phyloP scores from a whole-genome alignment of 345 rosid genomes.

The Aquilaria sinensis region DNA sequence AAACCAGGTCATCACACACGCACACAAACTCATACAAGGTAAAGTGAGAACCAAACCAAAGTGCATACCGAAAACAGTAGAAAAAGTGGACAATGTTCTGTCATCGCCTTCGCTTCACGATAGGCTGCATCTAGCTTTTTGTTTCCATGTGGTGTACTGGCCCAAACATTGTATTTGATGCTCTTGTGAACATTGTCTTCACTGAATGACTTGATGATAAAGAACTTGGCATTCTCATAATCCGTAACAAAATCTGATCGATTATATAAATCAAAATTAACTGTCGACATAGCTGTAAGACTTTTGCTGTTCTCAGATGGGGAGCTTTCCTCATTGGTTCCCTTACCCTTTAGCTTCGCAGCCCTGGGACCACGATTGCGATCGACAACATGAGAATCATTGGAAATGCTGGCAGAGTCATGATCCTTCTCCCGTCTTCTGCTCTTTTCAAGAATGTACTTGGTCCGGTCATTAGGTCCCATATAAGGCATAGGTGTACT shows the following conservation, averaged over 20 bases:
- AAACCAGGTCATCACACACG: neutral
- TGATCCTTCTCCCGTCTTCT: conserved; percentile 53
- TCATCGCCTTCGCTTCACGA: conserved; percentile 46
- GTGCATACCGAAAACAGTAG: conserved; percentile 58
- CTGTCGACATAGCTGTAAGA: conserved; percentile 25
- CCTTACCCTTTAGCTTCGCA: conserved; percentile 43
- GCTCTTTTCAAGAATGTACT: conserved; percentile 35
- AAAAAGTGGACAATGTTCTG: conserved; percentile 46
- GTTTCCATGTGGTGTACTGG: conserved; percentile 78
- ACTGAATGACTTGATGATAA: conserved; percentile 70
- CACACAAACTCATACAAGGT: neutral
- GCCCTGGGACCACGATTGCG: conserved; percentile 70
- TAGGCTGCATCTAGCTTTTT: conserved; percentile 62
- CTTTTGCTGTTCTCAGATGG: conserved; percentile 27
- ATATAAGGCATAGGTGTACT: conserved; percentile 21
- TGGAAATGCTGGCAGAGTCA: conserved; percentile 29
- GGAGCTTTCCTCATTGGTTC: conserved; percentile 22
- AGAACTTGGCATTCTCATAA: conserved; percentile 56
- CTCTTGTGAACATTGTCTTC: conserved; percentile 81
- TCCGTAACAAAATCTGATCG: conserved; percentile 42
- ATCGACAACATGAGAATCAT: conserved; percentile 40
- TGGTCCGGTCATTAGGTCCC: conserved; percentile 38
- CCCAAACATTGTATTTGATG: conserved; percentile 67
- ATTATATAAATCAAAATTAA: conserved; percentile 36
- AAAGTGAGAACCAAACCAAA: neutral